Evolutionary conservation across 805 yeast species (phyloP).

Genomic region (Zygoascus biomembranicola): DNA sequence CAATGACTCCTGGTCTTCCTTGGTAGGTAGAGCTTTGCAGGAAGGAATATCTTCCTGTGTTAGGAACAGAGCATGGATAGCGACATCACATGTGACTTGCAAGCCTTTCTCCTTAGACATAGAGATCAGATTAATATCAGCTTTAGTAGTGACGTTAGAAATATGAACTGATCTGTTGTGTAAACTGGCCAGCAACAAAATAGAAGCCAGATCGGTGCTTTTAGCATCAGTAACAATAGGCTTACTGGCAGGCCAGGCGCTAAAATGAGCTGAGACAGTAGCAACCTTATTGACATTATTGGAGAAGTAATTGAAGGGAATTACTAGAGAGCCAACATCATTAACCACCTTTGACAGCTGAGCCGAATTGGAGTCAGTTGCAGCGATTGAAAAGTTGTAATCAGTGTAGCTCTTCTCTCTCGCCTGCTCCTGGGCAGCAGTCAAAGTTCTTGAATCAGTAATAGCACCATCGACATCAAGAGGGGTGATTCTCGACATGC

Average conservation of each 20-base stretch:
- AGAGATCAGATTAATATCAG: constrained; percentile 73
- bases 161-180: constrained; percentile 81
- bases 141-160: constrained; percentile 72
- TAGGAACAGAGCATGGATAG: constrained; percentile 70
- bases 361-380: constrained; percentile 58
- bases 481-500: constrained; percentile 75
- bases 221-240: constrained; percentile 89
- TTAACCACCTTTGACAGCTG: constrained; percentile 54
- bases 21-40: constrained; percentile 67
- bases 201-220: constrained; percentile 88
- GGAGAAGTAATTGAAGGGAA: constrained; percentile 69
- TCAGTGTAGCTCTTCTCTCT: constrained; percentile 62
- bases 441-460: constrained; percentile 56
- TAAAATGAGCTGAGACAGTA: constrained; percentile 70
- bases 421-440: constrained; percentile 49
- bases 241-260: constrained; percentile 74
- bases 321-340: constrained; percentile 67
- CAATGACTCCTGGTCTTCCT: constrained; percentile 69
- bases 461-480: constrained; percentile 55
- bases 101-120: constrained; percentile 79
- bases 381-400: constrained; percentile 76
- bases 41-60: constrained; percentile 58
- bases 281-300: constrained; percentile 53
- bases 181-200: constrained; percentile 78
- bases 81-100: constrained; percentile 83